Evolutionary conservation across 2,329 filamentous ascomycete genomes (phyloP), one percentile per base, ranked within the genome.

Genomic region (Aureobasidium mangrovei): DNA sequence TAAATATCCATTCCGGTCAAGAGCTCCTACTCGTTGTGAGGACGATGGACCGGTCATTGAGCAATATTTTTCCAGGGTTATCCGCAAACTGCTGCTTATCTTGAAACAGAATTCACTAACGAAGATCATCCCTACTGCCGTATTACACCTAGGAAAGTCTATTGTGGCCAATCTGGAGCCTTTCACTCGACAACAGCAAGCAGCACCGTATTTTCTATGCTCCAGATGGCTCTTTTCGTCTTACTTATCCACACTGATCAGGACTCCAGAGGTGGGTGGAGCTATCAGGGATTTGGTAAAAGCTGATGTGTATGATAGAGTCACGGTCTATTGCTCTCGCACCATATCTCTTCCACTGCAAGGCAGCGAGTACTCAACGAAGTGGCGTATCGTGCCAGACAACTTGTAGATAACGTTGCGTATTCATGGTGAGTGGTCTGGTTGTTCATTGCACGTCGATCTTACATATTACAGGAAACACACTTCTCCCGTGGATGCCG

Each of bases 181-280:
- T 60, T 78, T 78, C 60, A 84, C 85, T 60, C 81, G 81, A 60
- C 82, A 87, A 58, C 84, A 86, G 60, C 82, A 81, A 54, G 71
- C 64, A 61, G 89, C 89, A 38, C 82, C 89, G 58, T 83, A 83
- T 61, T 94, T 91, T 74, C 80, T 97, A 60, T 84, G 96, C 59
- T 88, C 85, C 63, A 86, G 91, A 66, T 98, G 91, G 83, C 84
- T 96, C 58, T 95, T 97, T 68, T 86, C 89, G 59, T 85, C 85
- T 49, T 96, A 93, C 70, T 75, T 97, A 35, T 79, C 88, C 44
- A 85, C 87, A 62, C 85, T 89, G 52, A 81, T 97, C 64, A 87
- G 89, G 45, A 87, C 93, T 64, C 93, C 93, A 8, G 93, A 98
- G 78, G 90, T 82, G 77, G 62, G 65, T 60, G 62, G 31, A 3